Conservation (phyloP, 75 land plant genomes). For the Selaginella tamariscina region DNA sequence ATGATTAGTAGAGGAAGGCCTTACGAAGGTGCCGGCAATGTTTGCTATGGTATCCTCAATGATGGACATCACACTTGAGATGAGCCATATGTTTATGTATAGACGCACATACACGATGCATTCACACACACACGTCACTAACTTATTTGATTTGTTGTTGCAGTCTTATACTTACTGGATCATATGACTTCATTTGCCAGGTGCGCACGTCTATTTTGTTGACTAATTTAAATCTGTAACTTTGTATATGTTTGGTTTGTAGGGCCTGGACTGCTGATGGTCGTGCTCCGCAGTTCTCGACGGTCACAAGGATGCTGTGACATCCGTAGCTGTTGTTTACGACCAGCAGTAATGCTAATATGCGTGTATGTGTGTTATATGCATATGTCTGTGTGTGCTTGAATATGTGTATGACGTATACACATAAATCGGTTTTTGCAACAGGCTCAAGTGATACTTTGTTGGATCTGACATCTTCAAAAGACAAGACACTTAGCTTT, state of each 20-base stretch:
- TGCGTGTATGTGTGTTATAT: too few species aligned
- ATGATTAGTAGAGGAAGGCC: constrained; percentile 1
- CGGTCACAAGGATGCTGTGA: constrained; percentile 58
- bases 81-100: neutral
- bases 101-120: too few species aligned
- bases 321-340: constrained; percentile 32
- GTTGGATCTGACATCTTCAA: constrained; percentile 5
- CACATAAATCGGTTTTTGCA: neutral
- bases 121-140: too few species aligned
- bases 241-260: constrained; percentile 8
- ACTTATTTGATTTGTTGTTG: constrained; percentile 3
- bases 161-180: constrained; percentile 64
- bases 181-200: constrained; percentile 58
- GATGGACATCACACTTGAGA: neutral
- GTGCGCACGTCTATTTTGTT: constrained; percentile 19
- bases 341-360: too few species aligned
- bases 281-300: constrained; percentile 47
- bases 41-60: neutral
- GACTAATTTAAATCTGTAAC: neutral
- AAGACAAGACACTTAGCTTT: constrained; percentile 16
- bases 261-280: constrained; percentile 64
- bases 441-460: neutral
- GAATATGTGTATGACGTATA: too few species aligned
- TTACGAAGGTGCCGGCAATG: neutral
- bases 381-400: too few species aligned